Conservation (phyloP, 129 eudicot genomes). For the Cynara cardunculus region DNA sequence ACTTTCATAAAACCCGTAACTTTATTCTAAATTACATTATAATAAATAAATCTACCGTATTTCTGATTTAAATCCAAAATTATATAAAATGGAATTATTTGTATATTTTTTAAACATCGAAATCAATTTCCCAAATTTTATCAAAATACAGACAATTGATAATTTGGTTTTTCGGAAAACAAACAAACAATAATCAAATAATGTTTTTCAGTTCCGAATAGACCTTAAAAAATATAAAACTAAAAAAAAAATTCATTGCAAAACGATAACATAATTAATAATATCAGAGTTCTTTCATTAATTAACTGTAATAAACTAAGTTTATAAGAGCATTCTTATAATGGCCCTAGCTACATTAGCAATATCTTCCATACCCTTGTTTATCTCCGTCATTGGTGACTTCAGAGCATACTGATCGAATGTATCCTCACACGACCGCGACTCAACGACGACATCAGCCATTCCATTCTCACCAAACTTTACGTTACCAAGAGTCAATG, state of each 20-base stretch:
- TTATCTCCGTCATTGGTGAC: constrained; percentile 18
- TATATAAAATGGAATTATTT: neutral
- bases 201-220: neutral
- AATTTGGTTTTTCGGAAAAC: neutral
- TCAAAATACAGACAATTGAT: too few species aligned
- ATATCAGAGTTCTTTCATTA: too few species aligned
- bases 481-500: constrained; percentile 21
- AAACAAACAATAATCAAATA: neutral
- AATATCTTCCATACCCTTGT: constrained; percentile 22
- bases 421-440: constrained; percentile 28
- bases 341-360: constrained; percentile 35
- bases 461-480: constrained; percentile 48
- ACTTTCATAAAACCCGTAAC: too few species aligned
- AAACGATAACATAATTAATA: too few species aligned
- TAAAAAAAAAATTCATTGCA: neutral
- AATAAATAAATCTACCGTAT: too few species aligned
- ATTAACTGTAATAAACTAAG: too few species aligned
- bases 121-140: too few species aligned
- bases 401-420: constrained; percentile 12
- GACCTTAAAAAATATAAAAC: neutral
- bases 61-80: neutral
- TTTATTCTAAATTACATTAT: too few species aligned
- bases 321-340: constrained; percentile 25
- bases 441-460: constrained; percentile 36
- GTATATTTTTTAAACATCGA: too few species aligned